Conservation (phyloP, 306 rosid species). For the Cucumis melo region DNA sequence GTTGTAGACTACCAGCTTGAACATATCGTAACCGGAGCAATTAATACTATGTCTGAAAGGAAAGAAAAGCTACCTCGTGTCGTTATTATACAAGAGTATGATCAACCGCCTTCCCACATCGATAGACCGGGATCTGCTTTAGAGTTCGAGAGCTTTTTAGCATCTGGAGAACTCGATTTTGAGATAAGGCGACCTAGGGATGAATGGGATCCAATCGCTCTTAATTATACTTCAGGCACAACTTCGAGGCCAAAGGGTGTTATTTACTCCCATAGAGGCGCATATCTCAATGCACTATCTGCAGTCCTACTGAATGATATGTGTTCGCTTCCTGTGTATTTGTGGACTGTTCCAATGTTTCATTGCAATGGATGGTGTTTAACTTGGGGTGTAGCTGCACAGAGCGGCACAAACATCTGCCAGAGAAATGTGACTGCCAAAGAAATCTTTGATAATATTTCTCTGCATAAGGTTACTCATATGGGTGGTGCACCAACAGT, state of each 20-base stretch:
- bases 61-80: conserved; percentile 24
- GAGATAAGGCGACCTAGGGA: conserved; percentile 49
- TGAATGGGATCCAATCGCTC: conserved; percentile 62
- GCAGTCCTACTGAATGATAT: conserved; percentile 44
- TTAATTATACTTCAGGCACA: conserved; percentile 90
- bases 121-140: conserved; percentile 4
- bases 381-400: conserved; percentile 81
- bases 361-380: conserved; percentile 98
- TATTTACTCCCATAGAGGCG: conserved; percentile 76
- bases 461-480: conserved; percentile 56
- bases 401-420: conserved; percentile 82
- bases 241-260: conserved; percentile 92
- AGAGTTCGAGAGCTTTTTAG: conserved; percentile 49
- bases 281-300: conserved; percentile 79
- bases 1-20: conserved; percentile 50
- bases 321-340: conserved; percentile 50
- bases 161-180: conserved; percentile 32
- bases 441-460: conserved; percentile 40
- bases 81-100: conserved; percentile 42
- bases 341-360: conserved; percentile 91
- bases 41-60: conserved; percentile 30
- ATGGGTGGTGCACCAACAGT: conserved; percentile 73
- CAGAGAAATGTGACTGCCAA: conserved; percentile 46
- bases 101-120: conserved; percentile 1
- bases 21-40: conserved; percentile 45